These are phyloP conservation scores for Emergomyces orientalis DNA, from an alignment of 2,329 filamentous ascomycete species.

Conservation along the genomic window DNA sequence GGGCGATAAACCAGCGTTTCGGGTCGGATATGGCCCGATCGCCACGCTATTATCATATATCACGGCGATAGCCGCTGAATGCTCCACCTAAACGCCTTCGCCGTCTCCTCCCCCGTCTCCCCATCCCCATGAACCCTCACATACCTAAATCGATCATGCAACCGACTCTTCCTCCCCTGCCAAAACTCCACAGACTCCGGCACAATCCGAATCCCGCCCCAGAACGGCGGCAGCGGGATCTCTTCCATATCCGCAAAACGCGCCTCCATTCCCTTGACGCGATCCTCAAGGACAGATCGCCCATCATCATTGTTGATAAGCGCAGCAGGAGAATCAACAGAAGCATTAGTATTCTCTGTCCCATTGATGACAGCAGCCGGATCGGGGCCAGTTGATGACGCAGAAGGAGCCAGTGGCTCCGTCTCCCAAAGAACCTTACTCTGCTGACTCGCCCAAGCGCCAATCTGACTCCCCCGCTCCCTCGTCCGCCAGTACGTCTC, in stretches of 20 bases:
- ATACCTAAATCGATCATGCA: conserved; percentile 93
- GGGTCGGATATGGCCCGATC: too few relatives aligned
- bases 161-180: conserved; percentile 77
- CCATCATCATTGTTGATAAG: conserved; percentile 46
- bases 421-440: conserved; percentile 57
- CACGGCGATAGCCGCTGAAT: conserved; percentile 35
- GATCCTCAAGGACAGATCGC: conserved; percentile 61
- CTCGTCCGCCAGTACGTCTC: conserved; percentile 55
- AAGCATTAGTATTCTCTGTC: background rate
- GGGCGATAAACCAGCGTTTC: too few relatives aligned
- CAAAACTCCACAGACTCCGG: conserved; percentile 91
- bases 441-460: conserved; percentile 90
- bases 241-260: conserved; percentile 64
- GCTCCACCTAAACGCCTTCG: conserved; percentile 38
- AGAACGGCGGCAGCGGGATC: conserved; percentile 87
- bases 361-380: conserved; percentile 15
- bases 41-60: background rate
- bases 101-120: conserved; percentile 55
- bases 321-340: background rate
- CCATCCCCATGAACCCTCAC: conserved; percentile 46
- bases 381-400: conserved; percentile 16
- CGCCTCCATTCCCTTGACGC: conserved; percentile 67
- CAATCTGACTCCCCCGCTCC: conserved; percentile 72
- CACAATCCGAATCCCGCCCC: conserved; percentile 81
- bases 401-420: conserved; percentile 18